Percentiles rank a stretch among this genome's conserved stretches.
These are phyloP conservation scores for Phytophthora meadii DNA, from an alignment of 352 stramenopile genomes.

Conservation along the genomic window DNA sequence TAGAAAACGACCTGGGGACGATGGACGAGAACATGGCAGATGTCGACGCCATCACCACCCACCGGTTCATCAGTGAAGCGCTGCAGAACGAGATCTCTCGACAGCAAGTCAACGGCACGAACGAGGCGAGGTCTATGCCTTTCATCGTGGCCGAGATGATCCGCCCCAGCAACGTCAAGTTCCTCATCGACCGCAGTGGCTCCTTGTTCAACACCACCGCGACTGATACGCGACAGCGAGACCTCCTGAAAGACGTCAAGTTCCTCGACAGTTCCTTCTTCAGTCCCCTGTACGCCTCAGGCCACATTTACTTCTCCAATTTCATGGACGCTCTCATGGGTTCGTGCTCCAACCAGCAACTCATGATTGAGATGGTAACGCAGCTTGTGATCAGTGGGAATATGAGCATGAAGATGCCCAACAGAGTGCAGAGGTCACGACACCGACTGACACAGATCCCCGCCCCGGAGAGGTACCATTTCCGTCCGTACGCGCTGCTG, in stretches of 20 bases:
- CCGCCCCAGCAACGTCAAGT: conserved; percentile 75
- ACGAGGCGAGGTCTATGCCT: conserved; percentile 34
- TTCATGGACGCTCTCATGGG: conserved; percentile 75
- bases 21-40: conserved; percentile 81
- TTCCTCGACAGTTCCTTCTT: conserved; percentile 65
- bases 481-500: conserved; percentile 59
- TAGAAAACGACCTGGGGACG: conserved; percentile 38
- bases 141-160: conserved; percentile 80
- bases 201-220: conserved; percentile 54
- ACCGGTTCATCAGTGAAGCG: conserved; percentile 79
- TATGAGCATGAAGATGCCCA: conserved; percentile 53
- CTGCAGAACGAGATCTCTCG: conserved; percentile 50
- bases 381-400: conserved; percentile 71
- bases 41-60: conserved; percentile 78
- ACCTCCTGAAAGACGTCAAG: conserved; percentile 64
- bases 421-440: conserved; percentile 47
- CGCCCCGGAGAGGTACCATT: conserved; percentile 63
- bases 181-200: conserved; percentile 60
- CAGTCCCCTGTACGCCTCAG: conserved; percentile 62
- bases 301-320: conserved; percentile 80
- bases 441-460: conserved; percentile 65
- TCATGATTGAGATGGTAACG: conserved; percentile 73
- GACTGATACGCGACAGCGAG: conserved; percentile 44
- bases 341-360: conserved; percentile 60
- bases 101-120: conserved; percentile 21